Conservation (phyloP, 1,139 yeast genomes). For the Blastobotrys malaysiensis region DNA sequence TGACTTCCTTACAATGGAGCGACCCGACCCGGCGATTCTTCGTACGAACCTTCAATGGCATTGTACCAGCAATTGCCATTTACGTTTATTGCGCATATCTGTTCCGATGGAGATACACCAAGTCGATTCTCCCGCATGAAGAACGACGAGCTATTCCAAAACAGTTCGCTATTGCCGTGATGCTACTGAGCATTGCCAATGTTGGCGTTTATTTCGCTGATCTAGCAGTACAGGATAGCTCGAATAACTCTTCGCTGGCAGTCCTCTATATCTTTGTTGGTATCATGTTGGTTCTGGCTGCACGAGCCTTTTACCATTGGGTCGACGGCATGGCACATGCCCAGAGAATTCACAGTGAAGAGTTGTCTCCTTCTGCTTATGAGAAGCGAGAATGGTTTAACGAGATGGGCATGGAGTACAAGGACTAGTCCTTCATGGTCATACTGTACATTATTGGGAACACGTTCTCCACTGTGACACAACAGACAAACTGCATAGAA, state of each 20-base stretch:
- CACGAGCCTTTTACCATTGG: constrained; percentile 4
- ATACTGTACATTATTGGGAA: too few relatives aligned
- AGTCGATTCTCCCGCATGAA: neutral
- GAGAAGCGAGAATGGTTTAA: neutral
- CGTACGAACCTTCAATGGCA: constrained; percentile 7
- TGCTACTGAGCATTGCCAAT: constrained; percentile 6
- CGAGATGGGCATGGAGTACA: neutral
- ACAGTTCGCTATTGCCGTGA: constrained; percentile 1
- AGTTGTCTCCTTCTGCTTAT: neutral
- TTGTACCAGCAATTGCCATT: constrained; percentile 4
- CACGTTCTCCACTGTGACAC: too few relatives aligned
- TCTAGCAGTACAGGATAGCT: constrained; percentile 1
- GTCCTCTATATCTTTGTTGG: constrained; percentile 3
- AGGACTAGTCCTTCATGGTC: too few relatives aligned
- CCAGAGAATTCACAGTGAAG: neutral
- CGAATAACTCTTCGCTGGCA: neutral
- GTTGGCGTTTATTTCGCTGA: constrained; percentile 7
- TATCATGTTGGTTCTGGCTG: constrained; percentile 5
- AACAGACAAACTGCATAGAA: too few relatives aligned
- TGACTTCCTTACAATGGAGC: neutral
- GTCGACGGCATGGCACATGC: neutral
- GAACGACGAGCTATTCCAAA: constrained; percentile 5
- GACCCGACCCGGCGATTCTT: constrained; percentile 6
- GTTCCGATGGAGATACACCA: constrained; percentile 3
- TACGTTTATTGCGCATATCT: constrained; percentile 2